phyloP scores from a whole-genome alignment of 2,329 filamentous ascomycete genomes.

The Ophiosphaerella narmari region DNA sequence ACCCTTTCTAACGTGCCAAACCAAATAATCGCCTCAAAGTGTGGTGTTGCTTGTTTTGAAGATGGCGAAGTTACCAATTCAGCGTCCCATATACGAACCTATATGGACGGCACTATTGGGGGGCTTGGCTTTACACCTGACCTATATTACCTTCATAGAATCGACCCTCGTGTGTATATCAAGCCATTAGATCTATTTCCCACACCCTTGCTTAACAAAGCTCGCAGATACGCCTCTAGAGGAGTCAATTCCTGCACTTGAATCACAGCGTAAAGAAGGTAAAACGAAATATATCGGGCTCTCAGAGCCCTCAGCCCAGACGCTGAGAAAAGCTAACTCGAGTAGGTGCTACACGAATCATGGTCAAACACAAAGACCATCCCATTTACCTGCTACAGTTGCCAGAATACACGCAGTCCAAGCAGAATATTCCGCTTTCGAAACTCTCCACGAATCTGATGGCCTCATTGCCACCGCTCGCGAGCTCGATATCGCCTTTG shows the following conservation, averaged over 20 bases:
- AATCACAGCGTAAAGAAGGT: slow-evolving; percentile 43
- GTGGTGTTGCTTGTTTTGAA: slow-evolving; percentile 33
- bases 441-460: slow-evolving; percentile 48
- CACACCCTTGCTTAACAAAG: no score
- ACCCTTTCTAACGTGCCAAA: no score
- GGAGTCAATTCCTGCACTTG: slow-evolving; percentile 54
- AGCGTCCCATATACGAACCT: slow-evolving; percentile 45
- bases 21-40: slow-evolving; percentile 27
- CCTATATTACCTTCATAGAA: slow-evolving; percentile 49
- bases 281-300: slow-evolving; percentile 57
- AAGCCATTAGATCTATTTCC: no score
- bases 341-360: slow-evolving; percentile 8
- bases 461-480: slow-evolving; percentile 42
- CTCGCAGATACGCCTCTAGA: slow-evolving; percentile 33
- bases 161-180: slow-evolving; percentile 32
- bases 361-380: no score
- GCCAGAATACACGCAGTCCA: slow-evolving; percentile 54
- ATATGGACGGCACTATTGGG: slow-evolving; percentile 45
- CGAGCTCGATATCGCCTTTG: slow-evolving; percentile 44
- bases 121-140: slow-evolving; percentile 47
- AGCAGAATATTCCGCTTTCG: slow-evolving; percentile 57
- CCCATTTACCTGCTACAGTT: slow-evolving; percentile 25
- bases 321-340: slow-evolving; percentile 53
- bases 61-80: slow-evolving; percentile 47
- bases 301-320: slow-evolving; percentile 49